Conservation (phyloP, 805 yeast genomes). For the Pichia nanzhaoensis region DNA sequence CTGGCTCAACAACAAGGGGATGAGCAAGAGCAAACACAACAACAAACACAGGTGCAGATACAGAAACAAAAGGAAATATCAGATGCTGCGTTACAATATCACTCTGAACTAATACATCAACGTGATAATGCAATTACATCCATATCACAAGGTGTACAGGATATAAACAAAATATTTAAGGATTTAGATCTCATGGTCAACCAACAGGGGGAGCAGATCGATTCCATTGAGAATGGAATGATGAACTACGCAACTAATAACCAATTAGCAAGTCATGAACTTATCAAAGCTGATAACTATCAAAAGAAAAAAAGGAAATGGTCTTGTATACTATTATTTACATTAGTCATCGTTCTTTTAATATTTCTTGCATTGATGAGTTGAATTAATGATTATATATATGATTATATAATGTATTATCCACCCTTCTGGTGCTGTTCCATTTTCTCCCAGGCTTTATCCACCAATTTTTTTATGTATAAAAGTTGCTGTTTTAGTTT, state of each 20-base stretch:
- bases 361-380: conserved; percentile 51
- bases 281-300: conserved; percentile 66
- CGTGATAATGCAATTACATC: conserved; percentile 66
- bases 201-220: conserved; percentile 82
- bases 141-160: conserved; percentile 72
- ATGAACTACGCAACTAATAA: conserved; percentile 56
- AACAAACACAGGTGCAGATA: conserved; percentile 27
- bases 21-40: conserved; percentile 17
- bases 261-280: conserved; percentile 63
- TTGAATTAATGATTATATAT: conserved; percentile 15
- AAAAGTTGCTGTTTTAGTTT: conserved; percentile 28
- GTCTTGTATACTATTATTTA: conserved; percentile 58
- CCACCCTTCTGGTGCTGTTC: conserved; percentile 48
- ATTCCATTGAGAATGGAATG: conserved; percentile 76
- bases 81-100: conserved; percentile 52
- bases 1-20: not conserved
- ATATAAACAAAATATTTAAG: conserved; percentile 77
- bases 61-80: conserved; percentile 30
- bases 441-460: conserved; percentile 41
- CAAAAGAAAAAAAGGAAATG: conserved; percentile 67
- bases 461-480: conserved; percentile 41
- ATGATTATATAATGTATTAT: conserved; percentile 16
- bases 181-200: conserved; percentile 72
- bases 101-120: conserved; percentile 58
- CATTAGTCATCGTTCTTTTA: conserved; percentile 51